phyloP scores from a whole-genome alignment of 2,329 filamentous ascomycete genomes.

The Davidsoniella eucalypti region DNA sequence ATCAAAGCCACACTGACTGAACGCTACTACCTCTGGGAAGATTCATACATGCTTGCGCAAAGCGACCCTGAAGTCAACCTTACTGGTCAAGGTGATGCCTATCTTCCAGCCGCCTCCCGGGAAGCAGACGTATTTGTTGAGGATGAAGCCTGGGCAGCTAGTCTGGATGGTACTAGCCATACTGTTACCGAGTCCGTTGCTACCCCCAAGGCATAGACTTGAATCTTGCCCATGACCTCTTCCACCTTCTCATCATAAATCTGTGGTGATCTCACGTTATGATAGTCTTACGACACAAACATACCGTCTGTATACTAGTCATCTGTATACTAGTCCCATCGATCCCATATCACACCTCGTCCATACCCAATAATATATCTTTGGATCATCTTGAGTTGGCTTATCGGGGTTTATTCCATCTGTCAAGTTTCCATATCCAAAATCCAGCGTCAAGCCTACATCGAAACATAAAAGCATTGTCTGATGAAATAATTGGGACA shows the following conservation, averaged over 20 bases:
- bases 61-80: conserved; percentile 51
- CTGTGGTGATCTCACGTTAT: no score
- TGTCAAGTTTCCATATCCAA: no score
- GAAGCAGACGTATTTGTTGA: conserved; percentile 22
- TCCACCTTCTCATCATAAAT: background rate
- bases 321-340: no score
- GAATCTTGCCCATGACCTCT: background rate
- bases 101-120: conserved; percentile 26
- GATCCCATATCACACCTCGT: no score
- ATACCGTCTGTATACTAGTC: no score
- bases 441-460: no score
- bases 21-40: conserved; percentile 75
- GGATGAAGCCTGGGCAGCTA: conserved; percentile 16
- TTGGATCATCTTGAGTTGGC: no score
- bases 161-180: conserved; percentile 9
- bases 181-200: background rate
- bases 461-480: no score
- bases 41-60: conserved; percentile 50
- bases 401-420: no score
- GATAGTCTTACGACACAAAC: no score
- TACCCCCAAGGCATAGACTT: conserved; percentile 2
- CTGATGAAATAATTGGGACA: no score
- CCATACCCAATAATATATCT: no score
- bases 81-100: conserved; percentile 30
- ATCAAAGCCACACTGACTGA: conserved; percentile 81